Evolutionary conservation across 768 basidiomycete genomes (phyloP), one percentile per base, ranked within the genome.

Genomic region (Mycena galopus): DNA sequence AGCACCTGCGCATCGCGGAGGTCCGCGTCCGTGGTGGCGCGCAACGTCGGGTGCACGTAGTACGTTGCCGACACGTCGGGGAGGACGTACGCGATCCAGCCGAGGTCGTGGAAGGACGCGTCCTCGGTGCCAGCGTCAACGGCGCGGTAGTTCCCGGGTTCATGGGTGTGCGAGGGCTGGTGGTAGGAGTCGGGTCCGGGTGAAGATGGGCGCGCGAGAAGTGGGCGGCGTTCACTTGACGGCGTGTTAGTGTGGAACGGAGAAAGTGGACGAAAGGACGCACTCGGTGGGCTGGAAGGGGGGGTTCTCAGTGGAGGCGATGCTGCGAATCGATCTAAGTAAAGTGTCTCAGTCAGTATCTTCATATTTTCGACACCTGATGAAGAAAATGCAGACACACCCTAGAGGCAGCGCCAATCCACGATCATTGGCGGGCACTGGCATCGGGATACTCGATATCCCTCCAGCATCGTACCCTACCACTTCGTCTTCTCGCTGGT

Each of bases 31-130:
- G 93, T 93, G n/a, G 89, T 90, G 62, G 91, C 84, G 53, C 86
- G 88, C 42, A 86, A 80, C 17, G 86, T 88, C 3, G 89, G 87
- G 76, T 94, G 92, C 51, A 88, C 87, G 77, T 91, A 96, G 81
- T 96, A 96, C 39, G 88, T 83, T 4, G 87, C 82, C 32, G 65
- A 21, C 11, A 89, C 89, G 75, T 94, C 93, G 1, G 94, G 94
- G n/a, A 96, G 88, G 25, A 88, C 84, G 77, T 93, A 89, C 76
- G 92, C 93, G 58, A 88, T 84, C 94, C 94, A 95, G 4, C 94
- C 94, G n/a, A 91, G 87, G 16, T 88, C 84, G 73, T 86, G 86
- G 6, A 89, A 82, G 4, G 19, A 56, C 16, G 51, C 39, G 3
- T 33, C 56, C 16, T 62, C 65, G 17, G 56, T 30, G 53, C 39